Conservation (phyloP, 2,329 filamentous ascomycete genomes). For the Sporothrix euskadiensis region DNA sequence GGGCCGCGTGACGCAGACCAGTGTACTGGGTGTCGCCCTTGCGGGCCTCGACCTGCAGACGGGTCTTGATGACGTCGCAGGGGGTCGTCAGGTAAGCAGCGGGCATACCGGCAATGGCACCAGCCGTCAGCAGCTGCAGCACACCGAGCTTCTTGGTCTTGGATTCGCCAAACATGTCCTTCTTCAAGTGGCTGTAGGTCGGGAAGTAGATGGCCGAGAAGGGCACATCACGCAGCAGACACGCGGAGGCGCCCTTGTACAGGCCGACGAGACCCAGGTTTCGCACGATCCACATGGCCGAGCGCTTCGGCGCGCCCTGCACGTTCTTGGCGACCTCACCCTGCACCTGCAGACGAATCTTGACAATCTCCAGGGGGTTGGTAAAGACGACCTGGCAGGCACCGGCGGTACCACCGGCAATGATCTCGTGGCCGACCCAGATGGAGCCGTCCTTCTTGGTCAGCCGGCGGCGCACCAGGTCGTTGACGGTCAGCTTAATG, state of each 20-base stretch:
- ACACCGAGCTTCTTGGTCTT: slow-evolving; percentile 84
- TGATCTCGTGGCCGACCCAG: slow-evolving; percentile 67
- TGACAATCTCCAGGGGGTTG: slow-evolving; percentile 98
- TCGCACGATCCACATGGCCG: slow-evolving; percentile 95
- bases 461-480: slow-evolving; percentile 76
- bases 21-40: slow-evolving; percentile 92
- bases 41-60: slow-evolving; percentile 92
- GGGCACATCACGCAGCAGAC: slow-evolving; percentile 90
- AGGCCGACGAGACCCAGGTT: slow-evolving; percentile 92
- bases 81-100: slow-evolving; percentile 94
- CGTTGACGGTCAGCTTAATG: slow-evolving; percentile 98
- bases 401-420: slow-evolving; percentile 87
- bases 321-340: slow-evolving; percentile 89
- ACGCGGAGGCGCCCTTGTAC: slow-evolving; percentile 95
- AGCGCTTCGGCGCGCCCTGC: slow-evolving; percentile 79
- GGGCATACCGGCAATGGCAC: slow-evolving; percentile 91
- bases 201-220: slow-evolving; percentile 99
- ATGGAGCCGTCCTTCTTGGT: slow-evolving; percentile 76
- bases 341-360: slow-evolving; percentile 96
- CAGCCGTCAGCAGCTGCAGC: slow-evolving; percentile 86
- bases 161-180: slow-evolving; percentile 88
- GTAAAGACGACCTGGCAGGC: slow-evolving; percentile 98
- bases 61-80: slow-evolving; percentile 98
- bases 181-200: slow-evolving; percentile 91
- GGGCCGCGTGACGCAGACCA: slow-evolving; percentile 80